Evolutionary conservation across 1,139 yeast species (phyloP), one percentile per base, ranked within the genome.

Genomic region (Blastobotrys serpentis): DNA sequence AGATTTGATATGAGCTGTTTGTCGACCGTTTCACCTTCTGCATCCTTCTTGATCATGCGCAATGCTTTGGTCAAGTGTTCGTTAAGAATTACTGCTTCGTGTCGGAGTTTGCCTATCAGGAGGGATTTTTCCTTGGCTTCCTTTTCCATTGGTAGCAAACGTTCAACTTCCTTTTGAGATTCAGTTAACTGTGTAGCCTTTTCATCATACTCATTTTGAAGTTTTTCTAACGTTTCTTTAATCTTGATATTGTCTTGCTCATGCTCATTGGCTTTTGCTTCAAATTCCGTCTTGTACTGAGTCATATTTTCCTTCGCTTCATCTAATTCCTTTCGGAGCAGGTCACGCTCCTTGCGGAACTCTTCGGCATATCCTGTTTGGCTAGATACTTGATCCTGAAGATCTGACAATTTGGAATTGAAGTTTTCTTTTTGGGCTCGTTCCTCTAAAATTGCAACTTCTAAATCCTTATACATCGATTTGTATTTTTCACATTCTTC

Each of bases 61-160:
- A 94, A 70, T 1, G 98, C 95, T 63, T 92, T 90, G 14, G 96
- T 89, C 51, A 92, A 71, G 69, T 92, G 98, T 63, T 92, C 98
- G 64, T 92, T 92, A 49, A 90, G 71, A 26, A 88, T 87, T n/a
- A 92, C 92, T 1, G 96, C 95, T 67, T 92, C 98, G 64, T 92
- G 98, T 48, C 98, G 80, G 47, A 92, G 75, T 64, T 92, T 92
- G 3, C 98, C 98, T 45, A 92, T 79, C 47, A 82, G 76, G 22
- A 89, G 72, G 54, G 82, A 90, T 66, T 88, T 89, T 54, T 83
- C 88, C 57, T 85, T 86, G 11, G 76, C 64, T 48, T 81, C 84
- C 21, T 67, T 67, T 56, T 81, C 84, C 7, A 75, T 63, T 50
- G 68, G 69, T 11, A 53, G 44, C 10, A 60, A 50, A 34, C 56